phyloP scores from a whole-genome alignment of 345 rosid species.

The Cardamine occulta region DNA sequence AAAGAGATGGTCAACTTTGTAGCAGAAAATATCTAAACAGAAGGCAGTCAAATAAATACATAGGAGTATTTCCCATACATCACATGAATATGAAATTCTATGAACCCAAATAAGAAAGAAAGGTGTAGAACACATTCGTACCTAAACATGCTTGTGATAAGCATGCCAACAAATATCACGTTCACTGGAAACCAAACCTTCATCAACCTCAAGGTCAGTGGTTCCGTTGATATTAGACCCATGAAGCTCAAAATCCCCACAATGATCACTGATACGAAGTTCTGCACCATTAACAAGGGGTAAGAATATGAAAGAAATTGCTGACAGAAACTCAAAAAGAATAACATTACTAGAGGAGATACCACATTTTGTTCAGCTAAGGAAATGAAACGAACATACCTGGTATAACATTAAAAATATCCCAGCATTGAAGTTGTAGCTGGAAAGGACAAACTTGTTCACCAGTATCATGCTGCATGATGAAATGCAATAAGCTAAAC shows the following conservation, averaged over 20 bases:
- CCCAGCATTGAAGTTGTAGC: constrained; percentile 93
- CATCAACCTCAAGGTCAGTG: constrained; percentile 78
- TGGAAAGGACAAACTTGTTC: constrained; percentile 92
- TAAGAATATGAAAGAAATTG: constrained; percentile 32
- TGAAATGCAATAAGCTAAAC: constrained; percentile 90
- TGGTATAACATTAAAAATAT: constrained; percentile 95
- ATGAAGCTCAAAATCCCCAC: constrained; percentile 69
- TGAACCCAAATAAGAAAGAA: neutral
- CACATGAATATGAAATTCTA: neutral
- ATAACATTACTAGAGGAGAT: neutral
- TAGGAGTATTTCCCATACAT: neutral
- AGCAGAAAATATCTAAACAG: neutral
- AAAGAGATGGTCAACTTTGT: neutral
- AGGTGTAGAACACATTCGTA: constrained; percentile 41
- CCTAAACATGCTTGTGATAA: constrained; percentile 99
- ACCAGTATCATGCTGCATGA: constrained; percentile 98
- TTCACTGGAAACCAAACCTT: constrained; percentile 98
- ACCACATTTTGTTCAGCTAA: neutral
- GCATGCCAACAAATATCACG: constrained; percentile 96
- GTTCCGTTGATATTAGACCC: constrained; percentile 82
- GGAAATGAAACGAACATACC: constrained; percentile 49
- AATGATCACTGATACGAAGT: constrained; percentile 81
- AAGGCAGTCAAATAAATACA: neutral
- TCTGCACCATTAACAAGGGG: constrained; percentile 60
- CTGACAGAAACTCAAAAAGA: constrained; percentile 69